Base-by-base conservation (phyloP, 805 yeast genomes). In the Sugiyamaella americana region DNA sequence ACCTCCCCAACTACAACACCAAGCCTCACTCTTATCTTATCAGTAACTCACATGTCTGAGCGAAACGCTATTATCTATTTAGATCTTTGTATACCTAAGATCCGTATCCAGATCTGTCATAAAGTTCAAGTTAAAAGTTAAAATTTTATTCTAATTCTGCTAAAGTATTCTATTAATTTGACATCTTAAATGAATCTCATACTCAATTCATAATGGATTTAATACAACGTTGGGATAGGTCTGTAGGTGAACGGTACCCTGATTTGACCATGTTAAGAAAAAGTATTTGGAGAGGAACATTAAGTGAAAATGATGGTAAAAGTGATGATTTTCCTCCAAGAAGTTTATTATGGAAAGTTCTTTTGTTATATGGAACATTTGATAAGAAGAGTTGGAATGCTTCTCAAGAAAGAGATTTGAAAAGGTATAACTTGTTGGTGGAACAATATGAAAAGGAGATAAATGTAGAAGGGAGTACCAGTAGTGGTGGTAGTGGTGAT, bases 321-420 rank as follows among this genome's bases (percentile, higher is more conserved):
- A 41, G 30, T 8, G 34, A 41, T 19, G 48, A 24, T 18, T 37
- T 41, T 19, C 48, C 52, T 10, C 54, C 55, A 17, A 32, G 55
- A 23, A 36, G 47, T 2, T 11, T 46, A 4, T 50, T 54, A 36
- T 55, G 58, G 58, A 55, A 51, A 45, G 52, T 50, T 10, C 42
- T 53, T 22, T 44, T 55, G 43, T 24, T 55, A 41, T 53, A 55
- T 38, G 53, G 51, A n/a, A 53, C 52, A 23, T 49, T 43, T 34
- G 51, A 53, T 30, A 41, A 40, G 24, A 22, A 34, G 21, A 47
- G 43, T 22, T 55, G 58, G 58, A 35, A 8, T 13, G 48, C 44
- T n/a, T 29, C 23, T 8, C 49, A 49, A 36, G 37, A 45, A 37
- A 24, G 46, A 13, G 39, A 45, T 13, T 23, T 18, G 20, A 29